Evolutionary conservation across 129 eudicot genomes (phyloP), one percentile per base, ranked within the genome.

Genomic region (Flaveria trinervia): DNA sequence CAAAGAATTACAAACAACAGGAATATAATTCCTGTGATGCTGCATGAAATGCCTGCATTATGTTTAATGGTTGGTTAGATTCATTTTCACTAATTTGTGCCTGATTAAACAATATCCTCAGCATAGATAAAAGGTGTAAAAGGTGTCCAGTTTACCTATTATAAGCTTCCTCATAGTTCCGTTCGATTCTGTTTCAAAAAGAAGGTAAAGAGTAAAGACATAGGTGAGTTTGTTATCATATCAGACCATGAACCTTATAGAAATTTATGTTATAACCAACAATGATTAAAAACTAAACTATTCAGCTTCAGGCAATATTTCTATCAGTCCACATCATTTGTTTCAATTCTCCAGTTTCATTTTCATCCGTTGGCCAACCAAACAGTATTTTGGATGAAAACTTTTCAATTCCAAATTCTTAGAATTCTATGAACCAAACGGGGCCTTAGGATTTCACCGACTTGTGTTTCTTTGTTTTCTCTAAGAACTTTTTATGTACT

Each of bases 41-140:
- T 9, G 62, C 71, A 23, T 10, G 49, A 75, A 61, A 62, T 46
- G 18, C 62, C 79, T 75, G 11, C 71, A 75, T 23, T 17, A 45
- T 28, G 33, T 26, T 74, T 25, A 45, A 25, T n/a, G 60, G 28
- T 14, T 43, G 25, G 55, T 57, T 43, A 56, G 43, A 73, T 57
- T 7, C 10, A 55, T 72, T 36, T 33, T 73, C 50, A 15, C 1
- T 9, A 73, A 20, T 55, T 7, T 73, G 2, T 52, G 28, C 28
- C 30, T 50, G 3, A 9, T 26, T 15, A 25, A 26, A 70, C 22
- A 50, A 70, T 12, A 3, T 3, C 26, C 22, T 26, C 23, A 41
- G 41, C n/a, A 15, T 9, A 70, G 12, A 57, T 56, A 18, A 0
- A 30, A 52, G 76, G 30, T 11, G 25, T 56, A 18, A 0, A 30